Conservation (phyloP, 169 alveolate genomes). For the Ichthyophthirius multifiliis region DNA sequence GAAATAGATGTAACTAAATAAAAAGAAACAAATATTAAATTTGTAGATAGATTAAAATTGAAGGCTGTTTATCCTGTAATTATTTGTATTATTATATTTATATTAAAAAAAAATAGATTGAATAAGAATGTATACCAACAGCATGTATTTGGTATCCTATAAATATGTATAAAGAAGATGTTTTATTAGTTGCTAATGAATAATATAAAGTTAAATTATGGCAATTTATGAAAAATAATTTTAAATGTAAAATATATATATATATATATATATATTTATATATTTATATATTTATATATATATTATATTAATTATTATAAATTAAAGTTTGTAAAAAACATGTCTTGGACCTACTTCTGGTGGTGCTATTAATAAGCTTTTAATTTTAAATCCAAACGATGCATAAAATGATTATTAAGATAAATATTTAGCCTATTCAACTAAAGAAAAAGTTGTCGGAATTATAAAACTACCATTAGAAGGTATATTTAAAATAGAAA, state of each 20-base stretch:
- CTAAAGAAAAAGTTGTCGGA: constrained; percentile 84
- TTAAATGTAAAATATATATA: constrained; percentile 27
- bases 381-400: constrained; percentile 36
- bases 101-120: constrained; percentile 26
- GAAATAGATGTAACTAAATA: constrained; percentile 43
- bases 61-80: constrained; percentile 12
- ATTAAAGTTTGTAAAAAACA: constrained; percentile 71
- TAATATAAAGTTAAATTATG: constrained; percentile 81
- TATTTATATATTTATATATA: not conserved
- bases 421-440: constrained; percentile 76
- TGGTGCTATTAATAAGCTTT: constrained; percentile 74
- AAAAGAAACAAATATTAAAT: not conserved
- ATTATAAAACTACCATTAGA: constrained; percentile 85
- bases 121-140: constrained; percentile 82
- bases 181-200: constrained; percentile 76
- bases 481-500: not conserved
- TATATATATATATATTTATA: not conserved
- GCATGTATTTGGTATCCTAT: constrained; percentile 85
- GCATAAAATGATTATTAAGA: constrained; percentile 49
- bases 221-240: constrained; percentile 64
- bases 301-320: not conserved
- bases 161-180: constrained; percentile 72
- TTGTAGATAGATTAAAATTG: constrained; percentile 29
- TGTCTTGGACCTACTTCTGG: constrained; percentile 88
- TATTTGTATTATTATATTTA: not conserved